phyloP scores from a whole-genome alignment of 2,329 filamentous ascomycete genomes.

The Allantophomopsis cytisporea region DNA sequence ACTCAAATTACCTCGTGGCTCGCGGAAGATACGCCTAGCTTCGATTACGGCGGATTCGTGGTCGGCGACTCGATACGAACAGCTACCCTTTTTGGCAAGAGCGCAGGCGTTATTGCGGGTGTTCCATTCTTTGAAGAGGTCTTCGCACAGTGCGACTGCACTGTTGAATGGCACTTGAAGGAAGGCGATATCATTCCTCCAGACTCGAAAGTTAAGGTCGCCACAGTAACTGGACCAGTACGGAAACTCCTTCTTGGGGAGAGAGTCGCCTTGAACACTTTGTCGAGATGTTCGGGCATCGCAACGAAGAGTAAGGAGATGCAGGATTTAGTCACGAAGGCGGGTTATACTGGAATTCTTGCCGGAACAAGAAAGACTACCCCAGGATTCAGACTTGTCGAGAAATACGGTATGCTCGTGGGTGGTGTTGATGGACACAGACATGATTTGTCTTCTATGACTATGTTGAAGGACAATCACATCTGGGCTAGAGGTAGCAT shows the following conservation, averaged over 20 bases:
- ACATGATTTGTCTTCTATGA: conserved; percentile 87
- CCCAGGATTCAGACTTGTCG: conserved; percentile 84
- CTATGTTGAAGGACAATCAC: conserved; percentile 99
- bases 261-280: conserved; percentile 79
- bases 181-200: conserved; percentile 61
- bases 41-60: conserved; percentile 95
- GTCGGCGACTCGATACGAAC: conserved; percentile 58
- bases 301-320: conserved; percentile 54
- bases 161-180: conserved; percentile 73
- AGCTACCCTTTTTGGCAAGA: conserved; percentile 57
- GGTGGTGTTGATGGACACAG: conserved; percentile 86
- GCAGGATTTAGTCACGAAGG: conserved; percentile 39
- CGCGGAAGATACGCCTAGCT: conserved; percentile 88
- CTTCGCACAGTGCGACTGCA: conserved; percentile 78
- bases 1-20: conserved; percentile 72
- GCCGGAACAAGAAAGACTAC: conserved; percentile 96
- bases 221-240: conserved; percentile 76
- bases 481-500: conserved; percentile 87
- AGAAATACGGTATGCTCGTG: conserved; percentile 96
- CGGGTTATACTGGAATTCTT: conserved; percentile 71
- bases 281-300: conserved; percentile 84
- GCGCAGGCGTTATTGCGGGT: conserved; percentile 72
- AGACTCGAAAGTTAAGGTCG: conserved; percentile 47
- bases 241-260: conserved; percentile 73
- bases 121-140: conserved; percentile 94